phyloP scores from a whole-genome alignment of 306 rosid genomes.

The Oemleria cerasiformis region DNA sequence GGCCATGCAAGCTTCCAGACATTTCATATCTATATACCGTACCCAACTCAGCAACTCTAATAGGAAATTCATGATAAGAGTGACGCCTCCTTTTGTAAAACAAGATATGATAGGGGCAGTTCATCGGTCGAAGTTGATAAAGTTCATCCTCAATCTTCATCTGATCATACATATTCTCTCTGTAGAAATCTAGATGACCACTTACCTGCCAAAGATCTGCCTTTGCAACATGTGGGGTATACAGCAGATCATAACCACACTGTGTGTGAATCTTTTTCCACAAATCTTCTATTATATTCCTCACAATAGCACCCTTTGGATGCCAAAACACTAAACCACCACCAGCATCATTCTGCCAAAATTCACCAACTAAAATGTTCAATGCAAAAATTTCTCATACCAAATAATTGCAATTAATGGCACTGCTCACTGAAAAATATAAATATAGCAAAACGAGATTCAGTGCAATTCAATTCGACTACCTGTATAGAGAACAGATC shows the following conservation, averaged over 20 bases:
- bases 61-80: conserved; percentile 88
- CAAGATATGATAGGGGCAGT: conserved; percentile 95
- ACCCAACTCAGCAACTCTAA: conserved; percentile 90
- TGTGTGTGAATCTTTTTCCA: conserved; percentile 82
- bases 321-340: conserved; percentile 99
- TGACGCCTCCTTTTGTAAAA: conserved; percentile 84
- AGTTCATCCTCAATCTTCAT: conserved; percentile 85
- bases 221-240: conserved; percentile 96
- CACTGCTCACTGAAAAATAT: conserved; percentile 7
- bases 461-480: conserved; percentile 5
- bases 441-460: conserved; percentile 16
- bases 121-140: conserved; percentile 98
- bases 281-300: conserved; percentile 82
- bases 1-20: conserved; percentile 97
- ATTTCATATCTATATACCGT: conserved; percentile 93
- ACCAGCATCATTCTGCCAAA: conserved; percentile 84
- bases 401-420: not conserved
- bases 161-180: conserved; percentile 92
- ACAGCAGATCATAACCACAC: conserved; percentile 78
- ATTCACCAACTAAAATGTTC: conserved; percentile 26
- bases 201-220: conserved; percentile 98
- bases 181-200: conserved; percentile 93
- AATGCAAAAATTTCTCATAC: conserved; percentile 19
- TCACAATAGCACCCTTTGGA: conserved; percentile 92
- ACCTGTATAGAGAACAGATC: conserved; percentile 98